phyloP scores from a whole-genome alignment of 164 flowering plant species.

The Berberis vulgaris region DNA sequence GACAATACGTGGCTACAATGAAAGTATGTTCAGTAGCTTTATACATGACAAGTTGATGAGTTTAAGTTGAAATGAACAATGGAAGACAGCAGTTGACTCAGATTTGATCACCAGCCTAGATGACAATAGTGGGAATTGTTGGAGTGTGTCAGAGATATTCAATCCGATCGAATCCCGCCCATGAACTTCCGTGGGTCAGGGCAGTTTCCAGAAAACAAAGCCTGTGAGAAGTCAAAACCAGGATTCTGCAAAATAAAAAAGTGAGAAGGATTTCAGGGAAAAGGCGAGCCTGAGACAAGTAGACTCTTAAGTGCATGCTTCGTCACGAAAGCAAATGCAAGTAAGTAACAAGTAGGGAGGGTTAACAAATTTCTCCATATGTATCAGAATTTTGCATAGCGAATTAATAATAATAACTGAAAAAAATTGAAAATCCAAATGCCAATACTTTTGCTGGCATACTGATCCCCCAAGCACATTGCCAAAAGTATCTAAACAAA shows the following conservation, averaged over 20 bases:
- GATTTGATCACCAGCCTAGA: neutral
- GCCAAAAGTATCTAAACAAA: too few relatives aligned
- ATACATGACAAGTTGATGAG: neutral
- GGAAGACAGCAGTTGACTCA: neutral
- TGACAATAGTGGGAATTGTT: neutral
- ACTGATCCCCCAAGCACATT: too few relatives aligned
- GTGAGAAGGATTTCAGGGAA: neutral
- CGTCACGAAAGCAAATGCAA: too few relatives aligned
- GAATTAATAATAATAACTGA: too few relatives aligned
- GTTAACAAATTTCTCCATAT: too few relatives aligned
- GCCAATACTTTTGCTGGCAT: too few relatives aligned
- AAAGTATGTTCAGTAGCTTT: too few relatives aligned
- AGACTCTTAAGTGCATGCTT: too few relatives aligned
- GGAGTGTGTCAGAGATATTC: constrained; percentile 11
- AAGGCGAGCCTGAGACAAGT: neutral
- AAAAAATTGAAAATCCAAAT: too few relatives aligned
- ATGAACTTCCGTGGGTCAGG: constrained; percentile 95
- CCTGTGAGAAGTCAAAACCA: constrained; percentile 97
- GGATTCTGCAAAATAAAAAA: constrained; percentile 64
- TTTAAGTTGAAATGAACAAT: neutral
- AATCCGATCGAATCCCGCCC: constrained; percentile 76
- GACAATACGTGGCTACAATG: too few relatives aligned
- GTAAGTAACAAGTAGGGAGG: too few relatives aligned
- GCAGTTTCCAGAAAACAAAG: constrained; percentile 73
- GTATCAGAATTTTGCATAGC: too few relatives aligned